Percentiles rank a stretch among this genome's conserved stretches.
These are phyloP conservation scores for Macrocystidia cucumis DNA, from an alignment of 1,284 basidiomycete species.

Conservation along the genomic window DNA sequence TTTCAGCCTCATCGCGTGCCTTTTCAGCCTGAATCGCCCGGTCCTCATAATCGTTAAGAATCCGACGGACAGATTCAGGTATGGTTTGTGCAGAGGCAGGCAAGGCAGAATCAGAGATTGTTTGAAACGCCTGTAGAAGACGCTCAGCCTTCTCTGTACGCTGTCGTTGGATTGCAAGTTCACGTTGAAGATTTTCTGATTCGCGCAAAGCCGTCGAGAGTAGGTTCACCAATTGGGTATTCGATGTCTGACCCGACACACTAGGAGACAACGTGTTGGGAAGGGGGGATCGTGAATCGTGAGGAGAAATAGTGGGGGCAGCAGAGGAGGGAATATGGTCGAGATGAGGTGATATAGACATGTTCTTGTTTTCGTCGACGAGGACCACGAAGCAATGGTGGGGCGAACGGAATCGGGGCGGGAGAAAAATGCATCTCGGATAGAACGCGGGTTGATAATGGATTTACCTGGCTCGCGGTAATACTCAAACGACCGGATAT, in stretches of 20 bases:
- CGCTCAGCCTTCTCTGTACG: conserved; percentile 50
- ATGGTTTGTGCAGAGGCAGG: conserved; percentile 9
- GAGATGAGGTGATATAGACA: conserved; percentile 1
- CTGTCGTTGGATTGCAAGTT: conserved; percentile 31
- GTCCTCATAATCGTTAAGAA: conserved; percentile 36
- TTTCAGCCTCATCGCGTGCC: conserved; percentile 49
- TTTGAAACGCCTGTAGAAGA: conserved; percentile 17
- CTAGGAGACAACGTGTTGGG: too few species aligned
- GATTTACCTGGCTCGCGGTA: too few species aligned
- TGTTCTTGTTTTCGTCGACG: background rate
- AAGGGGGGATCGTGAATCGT: background rate
- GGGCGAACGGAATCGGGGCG: background rate
- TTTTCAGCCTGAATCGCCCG: conserved; percentile 41
- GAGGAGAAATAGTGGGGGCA: background rate
- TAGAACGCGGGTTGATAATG: too few species aligned
- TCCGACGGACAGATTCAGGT: conserved; percentile 16
- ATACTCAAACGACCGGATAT: too few species aligned
- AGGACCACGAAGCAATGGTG: background rate
- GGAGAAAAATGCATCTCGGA: background rate
- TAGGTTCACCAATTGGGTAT: conserved; percentile 46
- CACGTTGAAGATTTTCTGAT: conserved; percentile 38
- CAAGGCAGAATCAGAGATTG: conserved; percentile 8
- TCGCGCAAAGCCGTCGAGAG: conserved; percentile 46
- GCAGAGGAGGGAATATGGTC: background rate
- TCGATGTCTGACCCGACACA: conserved; percentile 13